Evolutionary conservation across 1,284 basidiomycete genomes (phyloP), one percentile per base, ranked within the genome.

Genomic region (Cutaneotrichosporon sp.): DNA sequence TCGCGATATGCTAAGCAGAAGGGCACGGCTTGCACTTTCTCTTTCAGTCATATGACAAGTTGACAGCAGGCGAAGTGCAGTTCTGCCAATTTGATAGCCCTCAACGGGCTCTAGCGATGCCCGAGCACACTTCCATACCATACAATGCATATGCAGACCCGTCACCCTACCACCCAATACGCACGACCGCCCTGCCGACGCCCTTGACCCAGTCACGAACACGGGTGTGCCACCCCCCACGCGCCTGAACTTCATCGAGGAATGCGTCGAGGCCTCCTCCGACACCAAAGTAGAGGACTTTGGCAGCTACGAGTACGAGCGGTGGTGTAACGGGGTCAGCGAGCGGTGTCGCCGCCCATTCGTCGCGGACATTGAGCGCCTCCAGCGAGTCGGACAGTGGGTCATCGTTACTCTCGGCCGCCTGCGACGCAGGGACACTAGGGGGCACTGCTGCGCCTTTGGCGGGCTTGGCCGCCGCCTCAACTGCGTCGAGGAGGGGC

Each of bases 221-320:
- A 18, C 53, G 55, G 39, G 46, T 14, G 15, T 20, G 43, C 30
- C 59, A 62, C 15, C 65, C 74, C 1, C 63, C 66, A 2, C 60
- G 56, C 22, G 64, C 67, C 53, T 80, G 75, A 0, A 91, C 79
- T n/a, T 63, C 62, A 20, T 69, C 56, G 17, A 84, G 70, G 69
- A 98, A 96, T 54, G 86, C 85, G 20, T 81, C 76, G 9, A 92
- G 79, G 0, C 91, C 89, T 0, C 93, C 93, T 0, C 94, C 94
- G 4, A 97, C 92, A 15, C 94, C 94, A 75, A 97, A 97, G 71
- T 98, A 97, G 23, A 97, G 77, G 10, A 90, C 80, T 59, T 76
- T 73, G 7, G 73, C 68, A 54, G 73, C 74, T 8, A 77, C 65
- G 10, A 77, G 64, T 1, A 70, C 55, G 14, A 62, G 49, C 1